Conservation (phyloP, 1,284 basidiomycete genomes). For the Mycena citricolor region DNA sequence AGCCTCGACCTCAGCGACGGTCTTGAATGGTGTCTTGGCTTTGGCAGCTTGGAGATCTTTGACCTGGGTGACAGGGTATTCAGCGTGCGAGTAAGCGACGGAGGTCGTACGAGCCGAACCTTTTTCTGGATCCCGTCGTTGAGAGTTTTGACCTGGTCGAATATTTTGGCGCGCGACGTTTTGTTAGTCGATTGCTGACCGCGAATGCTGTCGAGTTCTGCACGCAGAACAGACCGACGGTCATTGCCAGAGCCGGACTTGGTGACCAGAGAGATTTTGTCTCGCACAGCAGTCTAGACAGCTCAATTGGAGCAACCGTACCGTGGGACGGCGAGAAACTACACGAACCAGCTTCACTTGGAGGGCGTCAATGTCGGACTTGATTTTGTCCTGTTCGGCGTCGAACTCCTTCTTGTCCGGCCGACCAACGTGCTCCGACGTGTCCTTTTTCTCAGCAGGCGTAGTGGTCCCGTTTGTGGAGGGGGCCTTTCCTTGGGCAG, state of each 20-base stretch:
- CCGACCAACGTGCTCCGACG: slow-evolving; percentile 51
- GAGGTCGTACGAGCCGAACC: slow-evolving; percentile 52
- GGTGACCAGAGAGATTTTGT: slow-evolving; percentile 70
- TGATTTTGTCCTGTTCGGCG: slow-evolving; percentile 80
- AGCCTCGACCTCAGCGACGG: slow-evolving; percentile 84
- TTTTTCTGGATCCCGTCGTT: slow-evolving; percentile 86
- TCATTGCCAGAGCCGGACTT: slow-evolving; percentile 69
- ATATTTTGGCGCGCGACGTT: slow-evolving; percentile 69
- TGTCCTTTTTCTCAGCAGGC: slow-evolving; percentile 46
- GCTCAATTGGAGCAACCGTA: slow-evolving; percentile 8
- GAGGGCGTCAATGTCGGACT: slow-evolving; percentile 78
- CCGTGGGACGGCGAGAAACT: slow-evolving; percentile 1
- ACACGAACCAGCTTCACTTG: slow-evolving; percentile 77
- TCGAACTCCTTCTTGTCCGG: slow-evolving; percentile 85
- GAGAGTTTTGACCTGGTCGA: slow-evolving; percentile 81
- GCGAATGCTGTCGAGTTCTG: slow-evolving; percentile 83
- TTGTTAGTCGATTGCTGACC: slow-evolving; percentile 83
- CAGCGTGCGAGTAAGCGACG: slow-evolving; percentile 14
- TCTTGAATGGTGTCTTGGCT: slow-evolving; percentile 83
- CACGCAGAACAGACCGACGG: slow-evolving; percentile 70
- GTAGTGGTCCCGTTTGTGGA: slow-evolving; percentile 50
- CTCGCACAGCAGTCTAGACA: slow-evolving; percentile 70
- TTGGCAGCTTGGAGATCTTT: slow-evolving; percentile 88
- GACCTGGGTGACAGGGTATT: slow-evolving; percentile 47
- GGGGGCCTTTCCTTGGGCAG: slow-evolving; percentile 38